phyloP scores from a whole-genome alignment of 2,329 filamentous ascomycete genomes.

The Calonectria henricotiae region DNA sequence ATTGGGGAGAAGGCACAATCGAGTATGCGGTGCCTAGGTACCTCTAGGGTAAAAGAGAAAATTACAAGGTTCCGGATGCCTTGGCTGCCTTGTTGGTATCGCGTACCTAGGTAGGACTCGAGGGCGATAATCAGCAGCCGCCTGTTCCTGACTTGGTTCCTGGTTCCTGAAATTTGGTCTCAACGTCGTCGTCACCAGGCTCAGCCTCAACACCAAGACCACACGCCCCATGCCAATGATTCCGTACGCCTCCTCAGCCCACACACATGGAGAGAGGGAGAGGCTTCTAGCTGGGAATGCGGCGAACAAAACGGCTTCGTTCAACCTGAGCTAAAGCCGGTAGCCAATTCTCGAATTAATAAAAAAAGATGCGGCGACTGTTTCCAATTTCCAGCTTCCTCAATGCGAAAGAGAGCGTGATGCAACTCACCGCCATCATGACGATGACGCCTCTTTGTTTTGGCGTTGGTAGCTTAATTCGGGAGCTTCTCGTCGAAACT shows the following conservation, averaged over 20 bases:
- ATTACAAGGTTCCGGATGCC: slow-evolving; percentile 6
- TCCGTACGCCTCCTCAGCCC: background rate
- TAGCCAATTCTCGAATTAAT: background rate
- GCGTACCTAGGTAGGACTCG: slow-evolving; percentile 17
- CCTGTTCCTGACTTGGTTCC: slow-evolving; percentile 20
- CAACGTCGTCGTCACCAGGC: background rate
- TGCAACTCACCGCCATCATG: slow-evolving; percentile 9
- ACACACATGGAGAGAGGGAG: background rate
- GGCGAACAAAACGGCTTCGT: slow-evolving; percentile 14
- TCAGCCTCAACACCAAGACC: slow-evolving; percentile 16
- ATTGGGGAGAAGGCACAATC: background rate
- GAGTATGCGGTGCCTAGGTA: background rate
- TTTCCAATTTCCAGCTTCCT: slow-evolving; percentile 18
- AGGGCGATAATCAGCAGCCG: background rate
- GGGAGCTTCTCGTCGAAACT: slow-evolving; percentile 16
- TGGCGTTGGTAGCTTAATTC: slow-evolving; percentile 18
- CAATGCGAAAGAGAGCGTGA: slow-evolving; percentile 3
- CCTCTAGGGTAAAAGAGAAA: slow-evolving; percentile 17
- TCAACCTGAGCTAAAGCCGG: background rate
- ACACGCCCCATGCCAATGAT: background rate
- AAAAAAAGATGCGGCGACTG: slow-evolving; percentile 1
- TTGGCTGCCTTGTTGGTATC: background rate
- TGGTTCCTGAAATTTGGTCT: slow-evolving; percentile 27
- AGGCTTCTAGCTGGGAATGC: slow-evolving; percentile 17
- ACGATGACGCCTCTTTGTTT: background rate